Conservation (phyloP, 1,139 yeast genomes). For the Debaryomyces fabryi region DNA sequence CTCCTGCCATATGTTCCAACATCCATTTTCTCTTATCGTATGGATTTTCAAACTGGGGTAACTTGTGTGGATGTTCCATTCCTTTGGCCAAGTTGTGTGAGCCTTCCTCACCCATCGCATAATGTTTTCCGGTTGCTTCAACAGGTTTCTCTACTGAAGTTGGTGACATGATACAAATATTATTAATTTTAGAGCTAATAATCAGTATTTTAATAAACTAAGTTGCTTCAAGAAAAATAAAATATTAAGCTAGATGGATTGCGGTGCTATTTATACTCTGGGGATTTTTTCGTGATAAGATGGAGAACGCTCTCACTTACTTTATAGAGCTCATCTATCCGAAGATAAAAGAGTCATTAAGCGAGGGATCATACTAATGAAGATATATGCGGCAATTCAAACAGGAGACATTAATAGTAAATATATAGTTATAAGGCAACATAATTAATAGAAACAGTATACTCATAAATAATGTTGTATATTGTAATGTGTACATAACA, state of each 20-base stretch:
- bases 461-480: neutral
- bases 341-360: neutral
- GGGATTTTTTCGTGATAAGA: neutral
- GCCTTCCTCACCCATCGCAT: constrained; percentile 38
- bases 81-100: constrained; percentile 55
- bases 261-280: constrained; percentile 4
- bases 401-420: neutral
- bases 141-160: neutral
- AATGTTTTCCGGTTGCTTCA: constrained; percentile 13
- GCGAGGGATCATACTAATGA: neutral
- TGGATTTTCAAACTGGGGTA: constrained; percentile 55
- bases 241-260: neutral
- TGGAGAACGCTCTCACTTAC: constrained; percentile 4
- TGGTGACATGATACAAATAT: constrained; percentile 5
- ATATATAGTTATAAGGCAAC: neutral
- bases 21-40: constrained; percentile 61
- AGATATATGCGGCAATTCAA: neutral
- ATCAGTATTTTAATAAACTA: neutral
- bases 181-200: neutral
- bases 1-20: constrained; percentile 80
- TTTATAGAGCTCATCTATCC: neutral
- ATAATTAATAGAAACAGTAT: neutral
- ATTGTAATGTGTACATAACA: neutral
- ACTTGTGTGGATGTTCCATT: constrained; percentile 46
- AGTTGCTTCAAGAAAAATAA: neutral